A percentile compares a stretch with the other conserved stretches of the same genome.
Evolutionary conservation across 805 yeast species (phyloP).

Genomic region (Pichia paraexigua): DNA sequence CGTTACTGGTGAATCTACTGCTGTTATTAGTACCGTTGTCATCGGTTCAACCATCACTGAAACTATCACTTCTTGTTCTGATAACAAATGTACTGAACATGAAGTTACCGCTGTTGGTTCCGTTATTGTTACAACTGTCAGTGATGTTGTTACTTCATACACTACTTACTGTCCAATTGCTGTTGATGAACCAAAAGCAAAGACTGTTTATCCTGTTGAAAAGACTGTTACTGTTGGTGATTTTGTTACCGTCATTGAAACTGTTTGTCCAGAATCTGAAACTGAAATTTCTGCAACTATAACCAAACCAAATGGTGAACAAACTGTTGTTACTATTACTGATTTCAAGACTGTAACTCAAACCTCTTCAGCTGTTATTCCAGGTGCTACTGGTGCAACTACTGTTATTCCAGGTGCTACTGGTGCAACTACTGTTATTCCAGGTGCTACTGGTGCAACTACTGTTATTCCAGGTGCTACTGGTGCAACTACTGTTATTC

Average conservation of each 20-base stretch:
- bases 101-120: constrained; percentile 8
- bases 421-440: not conserved
- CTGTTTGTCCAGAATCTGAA: not conserved
- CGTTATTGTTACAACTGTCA: constrained; percentile 19
- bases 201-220: not conserved
- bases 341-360: not conserved
- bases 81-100: constrained; percentile 12
- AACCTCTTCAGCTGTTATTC: not conserved
- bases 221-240: not conserved
- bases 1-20: not conserved
- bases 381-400: not conserved
- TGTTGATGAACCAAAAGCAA: not conserved
- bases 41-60: constrained; percentile 8
- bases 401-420: not conserved
- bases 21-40: not conserved
- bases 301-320: not conserved
- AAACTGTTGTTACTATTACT: not conserved
- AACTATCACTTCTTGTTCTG: constrained; percentile 20
- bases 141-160: constrained; percentile 15
- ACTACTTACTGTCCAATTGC: constrained; percentile 18
- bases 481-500: not conserved
- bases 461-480: not conserved
- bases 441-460: not conserved
- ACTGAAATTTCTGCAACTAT: not conserved
- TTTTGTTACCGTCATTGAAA: constrained; percentile 1